Evolutionary conservation across 2,329 filamentous ascomycete genomes (phyloP).

Genomic region (Thermothelomyces thermophilus): DNA sequence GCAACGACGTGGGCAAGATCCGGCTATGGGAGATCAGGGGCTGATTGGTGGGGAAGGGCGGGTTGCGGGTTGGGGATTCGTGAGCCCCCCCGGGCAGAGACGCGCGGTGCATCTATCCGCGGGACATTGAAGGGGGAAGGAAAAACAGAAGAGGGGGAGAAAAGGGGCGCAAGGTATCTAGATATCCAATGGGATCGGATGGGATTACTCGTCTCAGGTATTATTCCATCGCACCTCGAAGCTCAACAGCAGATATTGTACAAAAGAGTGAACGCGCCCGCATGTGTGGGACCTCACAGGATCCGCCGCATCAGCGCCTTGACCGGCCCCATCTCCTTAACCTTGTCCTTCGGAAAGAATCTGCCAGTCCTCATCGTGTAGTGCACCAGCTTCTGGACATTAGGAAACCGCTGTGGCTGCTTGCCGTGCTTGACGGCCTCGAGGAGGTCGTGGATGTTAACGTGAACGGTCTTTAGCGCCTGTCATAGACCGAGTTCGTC

Average conservation of each 20-base stretch:
- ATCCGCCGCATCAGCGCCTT: conserved; percentile 33
- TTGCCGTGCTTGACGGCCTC: conserved; percentile 24
- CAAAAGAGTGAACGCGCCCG: too few species aligned
- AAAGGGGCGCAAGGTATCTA: too few species aligned
- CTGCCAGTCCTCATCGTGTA: conserved; percentile 34
- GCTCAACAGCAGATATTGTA: too few species aligned
- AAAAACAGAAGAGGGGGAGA: too few species aligned
- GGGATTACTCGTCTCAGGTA: too few species aligned
- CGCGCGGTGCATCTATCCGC: too few species aligned
- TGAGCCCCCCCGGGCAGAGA: too few species aligned
- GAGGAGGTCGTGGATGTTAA: conserved; percentile 47
- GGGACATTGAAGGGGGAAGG: too few species aligned
- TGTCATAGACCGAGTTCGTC: conserved; percentile 25
- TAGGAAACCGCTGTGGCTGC: conserved; percentile 31
- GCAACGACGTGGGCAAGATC: conserved; percentile 83
- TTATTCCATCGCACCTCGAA: too few species aligned
- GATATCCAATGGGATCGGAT: too few species aligned
- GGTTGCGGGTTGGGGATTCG: background rate
- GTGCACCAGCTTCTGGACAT: conserved; percentile 27
- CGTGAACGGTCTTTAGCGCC: conserved; percentile 37
- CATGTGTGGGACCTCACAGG: background rate
- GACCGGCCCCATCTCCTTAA: conserved; percentile 36
- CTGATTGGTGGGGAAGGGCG: conserved; percentile 28
- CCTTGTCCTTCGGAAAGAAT: conserved; percentile 41
- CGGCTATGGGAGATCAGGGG: conserved; percentile 81